phyloP scores from a whole-genome alignment of 306 rosid genomes.

The Castanea sativa region DNA sequence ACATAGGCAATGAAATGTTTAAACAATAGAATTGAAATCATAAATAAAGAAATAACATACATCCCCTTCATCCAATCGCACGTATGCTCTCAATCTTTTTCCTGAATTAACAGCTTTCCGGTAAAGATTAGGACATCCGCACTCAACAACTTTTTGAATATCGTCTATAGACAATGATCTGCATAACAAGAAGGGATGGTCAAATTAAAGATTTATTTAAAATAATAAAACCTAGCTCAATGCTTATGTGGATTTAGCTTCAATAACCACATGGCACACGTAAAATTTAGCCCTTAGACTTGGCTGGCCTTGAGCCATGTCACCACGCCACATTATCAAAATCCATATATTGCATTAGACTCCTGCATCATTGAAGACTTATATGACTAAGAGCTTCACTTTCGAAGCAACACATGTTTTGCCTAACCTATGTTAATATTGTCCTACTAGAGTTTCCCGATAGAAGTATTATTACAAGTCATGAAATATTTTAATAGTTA shows the following conservation, averaged over 20 bases:
- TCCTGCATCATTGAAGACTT: neutral
- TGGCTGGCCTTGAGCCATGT: too few species aligned
- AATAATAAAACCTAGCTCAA: neutral
- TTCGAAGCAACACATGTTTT: neutral
- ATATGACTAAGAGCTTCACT: neutral
- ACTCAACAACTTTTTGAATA: conserved; percentile 57
- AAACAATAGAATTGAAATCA: neutral
- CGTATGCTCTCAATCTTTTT: conserved; percentile 74
- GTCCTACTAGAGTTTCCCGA: neutral
- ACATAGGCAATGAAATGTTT: conserved; percentile 2
- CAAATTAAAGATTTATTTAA: neutral
- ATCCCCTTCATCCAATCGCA: conserved; percentile 85
- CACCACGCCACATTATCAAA: too few species aligned
- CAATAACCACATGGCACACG: too few species aligned
- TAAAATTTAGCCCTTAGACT: too few species aligned
- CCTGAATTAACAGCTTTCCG: conserved; percentile 88
- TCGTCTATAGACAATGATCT: conserved; percentile 64
- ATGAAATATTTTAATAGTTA: too few species aligned
- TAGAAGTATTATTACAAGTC: fast-evolving
- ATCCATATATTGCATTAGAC: too few species aligned
- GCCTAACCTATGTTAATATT: neutral
- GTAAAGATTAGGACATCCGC: conserved; percentile 84
- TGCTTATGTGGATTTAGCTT: neutral
- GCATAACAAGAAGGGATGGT: conserved; percentile 28
- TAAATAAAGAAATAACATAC: conserved; percentile 44